Evolutionary conservation across 495 filamentous ascomycete genomes (phyloP), one percentile per base, ranked within the genome.

Genomic region (Penicillium chermesinum): DNA sequence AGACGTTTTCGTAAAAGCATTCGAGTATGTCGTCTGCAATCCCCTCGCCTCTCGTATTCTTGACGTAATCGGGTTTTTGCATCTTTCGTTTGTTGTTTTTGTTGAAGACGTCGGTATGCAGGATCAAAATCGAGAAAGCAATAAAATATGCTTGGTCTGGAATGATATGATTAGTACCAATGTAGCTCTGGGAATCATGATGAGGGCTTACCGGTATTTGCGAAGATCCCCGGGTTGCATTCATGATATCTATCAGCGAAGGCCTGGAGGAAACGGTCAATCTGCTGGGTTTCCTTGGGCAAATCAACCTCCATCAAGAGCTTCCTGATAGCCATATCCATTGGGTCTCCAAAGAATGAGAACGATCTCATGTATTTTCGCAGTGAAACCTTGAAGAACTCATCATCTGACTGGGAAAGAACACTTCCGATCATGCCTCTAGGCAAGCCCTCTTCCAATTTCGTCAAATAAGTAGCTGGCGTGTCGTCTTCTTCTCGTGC

Each of bases 21-120:
- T 87, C 89, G 5, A 96, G 74, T 20, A 97, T 88, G 44, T 96
- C 93, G 46, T 93, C 89, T 20, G 86, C 85, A 17, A 97, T 86
- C 12, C 89, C 89, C 61, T 96, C 89, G 1, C 86, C 87, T 7
- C 82, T 80, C 12, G 89, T 93, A 63, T 96, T 97, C 66, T 94
- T 97, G 44, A 96, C 78, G 64, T 99, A 99, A 50, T 97, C 93
- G 0, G 76, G 75, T 55, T 94, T 94, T 62, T 95, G 90, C 93
- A 99, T 99, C 67, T 97, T 99, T 58, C 91, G 81, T 69, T 96
- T 97, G 65, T 97, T 97, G 73, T 96, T 97, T 65, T 91, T 95
- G 74, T 99, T 99, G 80, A 96, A 96, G 9, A 94, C 88, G 62
- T 99, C 93, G 0, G 93, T 96, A 57, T 99, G 93, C 14, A 99